Base-by-base conservation (phyloP, 495 filamentous ascomycete species). In the Penicillium steckii region DNA sequence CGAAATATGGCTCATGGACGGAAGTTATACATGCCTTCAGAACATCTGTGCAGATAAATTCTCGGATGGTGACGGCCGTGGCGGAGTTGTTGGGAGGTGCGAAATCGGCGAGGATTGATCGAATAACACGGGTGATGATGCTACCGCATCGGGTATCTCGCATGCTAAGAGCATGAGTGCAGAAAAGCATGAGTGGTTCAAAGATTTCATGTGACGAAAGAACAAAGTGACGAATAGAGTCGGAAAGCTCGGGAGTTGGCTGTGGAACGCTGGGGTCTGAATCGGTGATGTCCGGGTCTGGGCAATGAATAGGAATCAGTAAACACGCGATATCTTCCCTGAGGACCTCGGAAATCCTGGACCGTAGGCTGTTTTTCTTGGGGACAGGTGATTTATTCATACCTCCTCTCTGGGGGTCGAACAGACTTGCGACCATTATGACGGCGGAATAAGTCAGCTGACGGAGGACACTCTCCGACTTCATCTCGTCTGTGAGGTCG, bases 381-480 rank as follows among this genome's bases (percentile, higher is more conserved):
- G 8, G 6, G 26, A 3, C 12, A 23, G 44, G 3, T 47, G 26
- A 12, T 19, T 9, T 18, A n/a, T 33, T 47, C 62, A 52, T 65
- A 77, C 74, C 72, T 54, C 71, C 75, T 67, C 75, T 78, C 48
- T 83, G 78, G 10, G 89, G 88, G 64, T 96, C 92, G 8, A 97
- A 77, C 47, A 97, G 80, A 49, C 87, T 87, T 21, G 91, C 87
- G 37, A 96, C 88, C 79, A 97, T 87, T 52, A 92, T 85, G 10
- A 96, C 90, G 6, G 93, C 89, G 29, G 90, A 88, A 64, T 92
- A 90, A 1, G 94, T 96, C 42, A 97, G 76, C 52, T 95, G 90
- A n/a, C 94, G 84, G 26, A 99, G 76, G 22, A 97, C 94, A 67
- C 93, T 97, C 65, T 99, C 94, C 17, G 89, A 86, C 70, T 95